Base-by-base conservation (phyloP, 2,329 filamentous ascomycete species). In the Calonectria hongkongensis region DNA sequence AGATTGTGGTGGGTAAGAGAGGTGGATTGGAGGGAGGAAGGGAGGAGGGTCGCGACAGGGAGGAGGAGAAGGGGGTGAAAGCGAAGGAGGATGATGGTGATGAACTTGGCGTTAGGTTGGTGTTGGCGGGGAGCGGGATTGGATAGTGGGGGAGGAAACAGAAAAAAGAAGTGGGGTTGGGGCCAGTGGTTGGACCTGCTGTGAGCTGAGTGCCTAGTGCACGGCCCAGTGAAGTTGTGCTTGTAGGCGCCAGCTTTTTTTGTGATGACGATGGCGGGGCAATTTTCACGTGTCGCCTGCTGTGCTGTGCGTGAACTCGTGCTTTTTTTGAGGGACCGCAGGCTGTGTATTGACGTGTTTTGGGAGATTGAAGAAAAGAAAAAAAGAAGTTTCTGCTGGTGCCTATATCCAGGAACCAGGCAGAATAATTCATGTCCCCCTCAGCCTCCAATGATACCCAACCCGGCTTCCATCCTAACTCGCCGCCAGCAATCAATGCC, bases 141-240 rank as follows among this genome's bases (percentile, higher is more conserved):
- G 51, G 66, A 66, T 74, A 58, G 73, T 70, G 73, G 77, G 77
- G 77, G 74, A 72, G 51, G 70, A 43, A 69, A 62, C 68, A 71
- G 62, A 73, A 79, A 75, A 71, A 73, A 79, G 73, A 73, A 74
- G 78, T 63, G 76, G 76, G 68, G 25, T 67, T 60, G n/a, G 64
- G 50, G 39, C 28, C 62, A 66, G 68, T 64, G 63, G 65, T 43
- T 41, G 51, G 66, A 72, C 21, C 27, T 33, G n/a, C 30, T 60
- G 66, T 68, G 45, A 21, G 68, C 71, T 66, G 48, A 64, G 50
- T 68, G 68, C 66, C 47, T 45, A 54, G 45, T 66, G 48, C 41
- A 51, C 45, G 45, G 21, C n/a, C 39, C 60, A 65, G 70, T 30
- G 25, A 45, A 51, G 48, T 54, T 70, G 18, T 51, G 51, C 50